Percentiles rank a stretch among this genome's conserved stretches.
These are phyloP conservation scores for Aspergillus intermedius DNA, from an alignment of 2,329 filamentous ascomycete species.

Conservation along the genomic window DNA sequence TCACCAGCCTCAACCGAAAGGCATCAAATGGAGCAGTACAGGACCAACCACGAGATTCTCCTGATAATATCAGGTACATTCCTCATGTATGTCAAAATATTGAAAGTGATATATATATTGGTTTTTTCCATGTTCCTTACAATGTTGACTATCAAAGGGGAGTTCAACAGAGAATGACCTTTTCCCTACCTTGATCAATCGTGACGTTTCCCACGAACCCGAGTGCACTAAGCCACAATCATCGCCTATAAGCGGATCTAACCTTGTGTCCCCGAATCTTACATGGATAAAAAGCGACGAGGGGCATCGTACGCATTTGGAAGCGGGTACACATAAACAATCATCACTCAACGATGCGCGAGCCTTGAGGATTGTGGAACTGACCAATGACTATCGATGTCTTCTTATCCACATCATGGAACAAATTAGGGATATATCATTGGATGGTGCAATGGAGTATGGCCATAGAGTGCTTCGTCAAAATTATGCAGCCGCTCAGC, in stretches of 20 bases:
- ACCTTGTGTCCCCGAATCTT: background rate
- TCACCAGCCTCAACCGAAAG: background rate
- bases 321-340: background rate
- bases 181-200: background rate
- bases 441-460: conserved; percentile 53
- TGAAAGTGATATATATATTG: background rate
- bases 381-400: conserved; percentile 59
- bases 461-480: conserved; percentile 54
- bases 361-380: conserved; percentile 56
- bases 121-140: background rate
- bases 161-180: background rate
- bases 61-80: background rate
- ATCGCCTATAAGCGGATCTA: background rate
- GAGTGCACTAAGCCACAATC: background rate
- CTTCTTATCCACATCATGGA: conserved; percentile 54
- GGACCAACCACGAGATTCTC: background rate
- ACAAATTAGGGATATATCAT: conserved; percentile 45
- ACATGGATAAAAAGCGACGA: background rate
- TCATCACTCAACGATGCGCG: conserved; percentile 55
- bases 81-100: background rate
- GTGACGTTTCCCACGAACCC: background rate
- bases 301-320: background rate
- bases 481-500: conserved; percentile 49
- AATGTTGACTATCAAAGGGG: background rate
- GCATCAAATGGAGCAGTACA: background rate